Conservation (phyloP, 2,329 filamentous ascomycete genomes). For the Fusarium sp. region DNA sequence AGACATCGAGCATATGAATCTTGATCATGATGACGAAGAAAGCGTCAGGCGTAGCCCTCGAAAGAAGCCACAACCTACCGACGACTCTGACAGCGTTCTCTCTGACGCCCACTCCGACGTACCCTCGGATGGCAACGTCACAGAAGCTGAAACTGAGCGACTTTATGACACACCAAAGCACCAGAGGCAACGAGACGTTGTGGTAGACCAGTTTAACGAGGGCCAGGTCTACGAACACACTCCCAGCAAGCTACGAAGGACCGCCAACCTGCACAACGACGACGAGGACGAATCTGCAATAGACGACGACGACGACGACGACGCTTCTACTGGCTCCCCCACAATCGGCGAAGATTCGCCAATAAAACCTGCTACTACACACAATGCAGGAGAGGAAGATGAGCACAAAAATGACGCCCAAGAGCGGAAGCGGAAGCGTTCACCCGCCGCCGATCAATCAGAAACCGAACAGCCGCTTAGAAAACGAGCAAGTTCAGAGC, state of each 20-base stretch:
- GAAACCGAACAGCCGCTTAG: constrained; percentile 59
- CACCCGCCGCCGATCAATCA: constrained; percentile 54
- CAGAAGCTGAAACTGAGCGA: constrained; percentile 94
- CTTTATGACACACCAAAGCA: constrained; percentile 87
- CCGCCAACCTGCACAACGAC: constrained; percentile 47
- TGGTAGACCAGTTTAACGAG: constrained; percentile 65
- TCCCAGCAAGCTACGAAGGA: constrained; percentile 78
- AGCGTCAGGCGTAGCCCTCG: constrained; percentile 42
- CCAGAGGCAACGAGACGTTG: constrained; percentile 68
- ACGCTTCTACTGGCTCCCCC: constrained; percentile 50
- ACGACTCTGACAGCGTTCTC: constrained; percentile 62
- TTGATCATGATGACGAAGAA: constrained; percentile 51
- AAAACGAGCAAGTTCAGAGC: constrained; percentile 63
- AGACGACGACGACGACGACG: constrained; percentile 56
- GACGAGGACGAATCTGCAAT: constrained; percentile 53
- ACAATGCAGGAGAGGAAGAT: constrained; percentile 44
- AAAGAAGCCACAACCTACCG: constrained; percentile 46
- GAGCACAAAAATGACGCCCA: constrained; percentile 47
- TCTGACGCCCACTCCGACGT: constrained; percentile 61
- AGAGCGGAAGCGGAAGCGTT: constrained; percentile 62
- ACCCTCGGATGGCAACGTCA: constrained; percentile 63
- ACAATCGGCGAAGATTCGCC: constrained; percentile 51
- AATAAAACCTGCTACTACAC: constrained; percentile 45
- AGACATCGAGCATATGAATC: constrained; percentile 67
- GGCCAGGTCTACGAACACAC: constrained; percentile 69